These are phyloP conservation scores for Bacidia gigantensis DNA, from an alignment of 495 filamentous ascomycete species.

Conservation along the genomic window DNA sequence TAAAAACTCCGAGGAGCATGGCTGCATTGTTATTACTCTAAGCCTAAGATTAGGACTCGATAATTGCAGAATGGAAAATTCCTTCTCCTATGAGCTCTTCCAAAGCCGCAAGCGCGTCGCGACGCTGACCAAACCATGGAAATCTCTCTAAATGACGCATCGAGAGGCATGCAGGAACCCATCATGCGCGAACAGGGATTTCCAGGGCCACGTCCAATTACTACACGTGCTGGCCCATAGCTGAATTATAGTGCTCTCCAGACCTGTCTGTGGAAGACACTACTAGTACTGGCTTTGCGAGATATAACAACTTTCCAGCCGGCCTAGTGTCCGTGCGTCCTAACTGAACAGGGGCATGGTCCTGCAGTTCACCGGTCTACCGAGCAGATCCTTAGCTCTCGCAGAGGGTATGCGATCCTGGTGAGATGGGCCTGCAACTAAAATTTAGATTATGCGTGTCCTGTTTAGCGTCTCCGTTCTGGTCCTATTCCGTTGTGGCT, in stretches of 20 bases:
- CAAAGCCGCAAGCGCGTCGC: not conserved
- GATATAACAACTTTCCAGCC: not conserved
- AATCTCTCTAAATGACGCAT: constrained; percentile 1
- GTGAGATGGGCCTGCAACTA: not conserved
- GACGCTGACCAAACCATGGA: not conserved
- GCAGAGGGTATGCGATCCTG: not conserved
- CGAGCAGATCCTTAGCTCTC: not conserved
- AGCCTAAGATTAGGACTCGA: not conserved
- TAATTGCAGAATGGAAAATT: not conserved
- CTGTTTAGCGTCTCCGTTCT: not conserved
- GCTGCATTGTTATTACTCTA: not conserved
- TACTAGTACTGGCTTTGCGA: not conserved
- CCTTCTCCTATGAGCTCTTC: not conserved
- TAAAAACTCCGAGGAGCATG: not conserved
- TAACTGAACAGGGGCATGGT: not conserved
- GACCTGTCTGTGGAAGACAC: not conserved
- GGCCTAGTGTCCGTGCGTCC: not conserved
- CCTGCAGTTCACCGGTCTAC: not conserved
- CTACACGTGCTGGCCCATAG: not conserved
- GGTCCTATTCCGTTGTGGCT: constrained; percentile 1
- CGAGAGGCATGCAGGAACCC: constrained; percentile 1
- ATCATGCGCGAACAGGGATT: not conserved
- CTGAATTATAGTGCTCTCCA: not conserved
- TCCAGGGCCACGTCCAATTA: not conserved
- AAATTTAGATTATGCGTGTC: not conserved